A percentile compares a stretch with the other conserved stretches of the same genome.
phyloP scores from a whole-genome alignment of 2,329 filamentous ascomycete species.

The Amylocarpus encephaloides region DNA sequence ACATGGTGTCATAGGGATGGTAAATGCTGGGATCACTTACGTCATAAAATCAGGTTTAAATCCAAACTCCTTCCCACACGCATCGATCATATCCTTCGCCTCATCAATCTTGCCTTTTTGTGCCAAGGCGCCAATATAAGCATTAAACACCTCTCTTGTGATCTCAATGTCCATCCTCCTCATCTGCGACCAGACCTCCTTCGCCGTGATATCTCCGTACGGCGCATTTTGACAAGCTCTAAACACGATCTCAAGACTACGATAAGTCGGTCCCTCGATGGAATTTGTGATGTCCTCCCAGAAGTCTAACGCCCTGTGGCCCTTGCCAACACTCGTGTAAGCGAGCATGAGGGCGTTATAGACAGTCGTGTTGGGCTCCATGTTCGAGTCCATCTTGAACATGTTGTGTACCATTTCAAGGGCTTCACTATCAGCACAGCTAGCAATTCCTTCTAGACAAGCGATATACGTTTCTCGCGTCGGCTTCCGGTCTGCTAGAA shows the following conservation, averaged over 20 bases:
- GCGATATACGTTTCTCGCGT: slow-evolving; percentile 67
- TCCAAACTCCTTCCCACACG: slow-evolving; percentile 61
- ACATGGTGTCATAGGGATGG: neutral
- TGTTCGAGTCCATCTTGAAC: slow-evolving; percentile 81
- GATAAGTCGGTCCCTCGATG: slow-evolving; percentile 78
- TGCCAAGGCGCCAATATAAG: slow-evolving; percentile 71
- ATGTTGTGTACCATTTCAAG: slow-evolving; percentile 81
- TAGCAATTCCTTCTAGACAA: slow-evolving; percentile 70
- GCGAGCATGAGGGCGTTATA: slow-evolving; percentile 85
- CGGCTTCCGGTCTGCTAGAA: slow-evolving; percentile 57
- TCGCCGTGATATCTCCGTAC: slow-evolving; percentile 52
- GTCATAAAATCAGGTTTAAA: slow-evolving; percentile 61
- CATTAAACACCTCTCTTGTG: slow-evolving; percentile 64
- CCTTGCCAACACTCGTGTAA: slow-evolving; percentile 63
- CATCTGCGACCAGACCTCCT: slow-evolving; percentile 65
- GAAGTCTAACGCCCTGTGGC: slow-evolving; percentile 64
- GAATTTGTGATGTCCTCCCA: slow-evolving; percentile 81
- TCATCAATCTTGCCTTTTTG: slow-evolving; percentile 65
- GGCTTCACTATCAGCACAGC: slow-evolving; percentile 52
- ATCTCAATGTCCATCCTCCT: slow-evolving; percentile 72
- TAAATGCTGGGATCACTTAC: slow-evolving; percentile 44
- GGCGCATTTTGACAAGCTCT: slow-evolving; percentile 63
- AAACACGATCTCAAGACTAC: slow-evolving; percentile 74
- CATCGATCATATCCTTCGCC: slow-evolving; percentile 57
- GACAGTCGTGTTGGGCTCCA: slow-evolving; percentile 69